Base-by-base conservation (phyloP, 2,329 filamentous ascomycete genomes). In the Dactylellina cionopaga region DNA sequence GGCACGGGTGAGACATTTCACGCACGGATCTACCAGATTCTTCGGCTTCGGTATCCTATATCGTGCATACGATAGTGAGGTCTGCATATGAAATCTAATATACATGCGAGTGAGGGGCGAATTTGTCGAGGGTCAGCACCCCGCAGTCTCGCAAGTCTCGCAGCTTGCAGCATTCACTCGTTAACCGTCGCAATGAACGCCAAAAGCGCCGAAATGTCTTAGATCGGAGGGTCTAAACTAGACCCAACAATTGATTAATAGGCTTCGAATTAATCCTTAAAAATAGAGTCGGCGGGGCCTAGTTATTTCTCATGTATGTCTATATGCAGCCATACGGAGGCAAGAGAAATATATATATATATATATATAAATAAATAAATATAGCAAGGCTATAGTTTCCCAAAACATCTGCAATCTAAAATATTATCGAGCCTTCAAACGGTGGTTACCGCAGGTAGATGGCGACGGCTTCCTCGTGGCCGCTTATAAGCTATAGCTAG, bases 41-140 rank as follows among this genome's bases (percentile, higher is more conserved):
- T 58, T 72, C 68, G 68, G 68, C 59, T 72, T 72, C 59, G 59
- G 59, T 72, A 72, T 64, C 68, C 68, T 72, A 65, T 72, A 72
- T 60, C 52, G 68, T 65, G 31, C 68, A 72, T 59, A 43, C 37
- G 43, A 66, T 66, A 51, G 46, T 43, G 33, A 27, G 39, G 22
- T 19, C 15, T 43, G 46, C 47, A 55, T 56, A 64, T 52, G 27
- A 47, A 55, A 25, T 35, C 9, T 24, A 10, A 52, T 27, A 15
- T 39, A 41, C 13, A 19, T 52, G 15, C 25, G 27, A n/a, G 44
- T 37, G 66, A 65, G 59, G 68, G 68, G 68, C 59, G 55, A 65
- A 44, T 52, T 52, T 55, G n/a, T 46, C n/a, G 33, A 58, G 47
- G 39, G 66, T 46, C 51, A 71, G 51, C 66, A 64, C 66, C 66